Evolutionary conservation across 192 early-diverging fungal genomes (phyloP).

Genomic region (Linnemannia schmuckeri): DNA sequence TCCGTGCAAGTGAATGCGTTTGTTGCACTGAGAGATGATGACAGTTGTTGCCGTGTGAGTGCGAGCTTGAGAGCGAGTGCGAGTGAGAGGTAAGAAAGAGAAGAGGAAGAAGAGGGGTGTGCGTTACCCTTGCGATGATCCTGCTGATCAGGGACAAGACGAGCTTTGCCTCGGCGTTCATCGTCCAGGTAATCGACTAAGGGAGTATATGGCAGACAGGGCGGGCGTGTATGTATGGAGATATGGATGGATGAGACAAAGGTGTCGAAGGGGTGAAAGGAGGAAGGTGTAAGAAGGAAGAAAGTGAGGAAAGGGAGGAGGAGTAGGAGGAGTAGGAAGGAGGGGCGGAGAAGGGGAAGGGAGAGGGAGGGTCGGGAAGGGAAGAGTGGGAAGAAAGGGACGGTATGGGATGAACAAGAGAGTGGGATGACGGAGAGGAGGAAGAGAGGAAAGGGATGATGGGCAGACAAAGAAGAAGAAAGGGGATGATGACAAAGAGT

Average conservation of each 20-base stretch:
- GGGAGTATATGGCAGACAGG: background rate
- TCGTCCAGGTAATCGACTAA: constrained; percentile 1
- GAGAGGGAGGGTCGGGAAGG: background rate
- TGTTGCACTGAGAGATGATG: background rate
- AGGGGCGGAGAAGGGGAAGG: background rate
- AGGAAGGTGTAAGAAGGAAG: background rate
- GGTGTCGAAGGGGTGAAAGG: background rate
- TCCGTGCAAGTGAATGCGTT: background rate
- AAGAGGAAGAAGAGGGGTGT: background rate
- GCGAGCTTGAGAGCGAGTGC: too few species aligned
- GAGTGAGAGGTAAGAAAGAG: background rate
- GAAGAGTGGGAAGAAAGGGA: background rate
- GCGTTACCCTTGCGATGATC: constrained; percentile 49
- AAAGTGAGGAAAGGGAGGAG: background rate
- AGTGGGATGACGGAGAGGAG: background rate
- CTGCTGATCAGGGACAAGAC: constrained; percentile 46
- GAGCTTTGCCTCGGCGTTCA: constrained; percentile 48
- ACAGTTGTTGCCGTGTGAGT: background rate
- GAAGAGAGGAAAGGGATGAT: constrained; percentile 9
- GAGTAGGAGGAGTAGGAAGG: background rate
- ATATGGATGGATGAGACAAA: background rate
- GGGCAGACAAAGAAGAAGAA: background rate
- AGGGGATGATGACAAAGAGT: constrained; percentile 3
- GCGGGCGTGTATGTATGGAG: background rate
- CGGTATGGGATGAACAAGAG: background rate